These are phyloP conservation scores for Fusarium sp. DNA, from an alignment of 2,329 filamentous ascomycete species.

Conservation along the genomic window DNA sequence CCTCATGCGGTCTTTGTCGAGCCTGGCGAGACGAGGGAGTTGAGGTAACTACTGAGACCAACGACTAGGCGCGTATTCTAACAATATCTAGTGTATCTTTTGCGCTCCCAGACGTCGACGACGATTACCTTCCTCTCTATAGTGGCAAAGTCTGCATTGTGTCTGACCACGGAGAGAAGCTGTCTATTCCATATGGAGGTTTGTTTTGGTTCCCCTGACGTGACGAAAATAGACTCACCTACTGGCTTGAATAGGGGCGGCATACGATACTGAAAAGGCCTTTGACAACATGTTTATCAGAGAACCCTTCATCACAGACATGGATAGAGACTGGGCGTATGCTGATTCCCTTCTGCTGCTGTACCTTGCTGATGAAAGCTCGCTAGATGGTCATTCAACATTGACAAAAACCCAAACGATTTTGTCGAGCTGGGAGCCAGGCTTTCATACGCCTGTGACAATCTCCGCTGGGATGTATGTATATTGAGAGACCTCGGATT, in stretches of 20 bases:
- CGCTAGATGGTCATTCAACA: constrained; percentile 50
- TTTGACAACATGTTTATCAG: constrained; percentile 52
- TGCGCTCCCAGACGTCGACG: constrained; percentile 45
- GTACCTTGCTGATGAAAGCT: neutral
- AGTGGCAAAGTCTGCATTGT: constrained; percentile 57
- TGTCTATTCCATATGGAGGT: constrained; percentile 58
- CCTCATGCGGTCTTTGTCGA: constrained; percentile 42
- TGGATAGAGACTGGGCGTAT: constrained; percentile 42
- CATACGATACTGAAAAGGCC: constrained; percentile 54
- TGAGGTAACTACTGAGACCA: constrained; percentile 37
- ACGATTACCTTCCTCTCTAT: constrained; percentile 56
- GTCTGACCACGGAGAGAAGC: constrained; percentile 54
- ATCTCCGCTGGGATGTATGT: constrained; percentile 54
- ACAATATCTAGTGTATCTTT: constrained; percentile 44
- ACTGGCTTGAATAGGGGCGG: constrained; percentile 43
- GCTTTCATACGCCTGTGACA: constrained; percentile 49
- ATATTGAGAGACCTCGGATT: neutral
- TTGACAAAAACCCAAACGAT: constrained; percentile 42
- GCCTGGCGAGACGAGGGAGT: constrained; percentile 46
- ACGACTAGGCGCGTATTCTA: neutral
- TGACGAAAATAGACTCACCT: neutral
- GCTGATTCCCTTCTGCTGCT: neutral
- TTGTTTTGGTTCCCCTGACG: neutral
- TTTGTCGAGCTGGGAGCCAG: constrained; percentile 47
- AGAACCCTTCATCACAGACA: constrained; percentile 43